Evolutionary conservation across 2,329 filamentous ascomycete species (phyloP).

Genomic region (Phyllachora maydis): DNA sequence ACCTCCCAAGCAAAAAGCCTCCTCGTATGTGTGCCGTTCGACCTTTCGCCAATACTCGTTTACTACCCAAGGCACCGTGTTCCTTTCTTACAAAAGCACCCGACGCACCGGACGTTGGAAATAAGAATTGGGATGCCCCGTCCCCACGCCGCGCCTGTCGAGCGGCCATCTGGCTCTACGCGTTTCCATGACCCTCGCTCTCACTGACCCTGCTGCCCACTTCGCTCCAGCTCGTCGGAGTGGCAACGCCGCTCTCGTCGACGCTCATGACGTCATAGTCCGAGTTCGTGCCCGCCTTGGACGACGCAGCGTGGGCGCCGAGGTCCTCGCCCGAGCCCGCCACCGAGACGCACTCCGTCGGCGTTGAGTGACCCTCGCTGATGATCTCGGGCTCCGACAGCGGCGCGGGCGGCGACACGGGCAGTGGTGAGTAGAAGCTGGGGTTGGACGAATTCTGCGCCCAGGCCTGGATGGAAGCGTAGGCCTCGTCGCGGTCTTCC

Average conservation of each 20-base stretch:
- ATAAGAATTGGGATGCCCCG: too few species aligned
- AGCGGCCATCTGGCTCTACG: constrained; percentile 10
- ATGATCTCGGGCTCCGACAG: constrained; percentile 29
- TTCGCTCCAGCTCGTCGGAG: constrained; percentile 43
- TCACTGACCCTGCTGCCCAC: constrained; percentile 42
- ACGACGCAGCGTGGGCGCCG: constrained; percentile 18
- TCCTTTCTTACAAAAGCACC: too few species aligned
- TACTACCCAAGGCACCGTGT: too few species aligned
- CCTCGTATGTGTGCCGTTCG: too few species aligned
- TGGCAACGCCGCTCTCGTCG: constrained; percentile 32
- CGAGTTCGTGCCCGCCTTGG: constrained; percentile 14
- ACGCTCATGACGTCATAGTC: constrained; percentile 37
- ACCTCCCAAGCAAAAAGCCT: too few species aligned
- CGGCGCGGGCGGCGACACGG: constrained; percentile 25
- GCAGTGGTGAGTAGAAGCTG: constrained; percentile 40
- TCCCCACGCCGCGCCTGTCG: too few species aligned
- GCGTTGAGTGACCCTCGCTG: constrained; percentile 33
- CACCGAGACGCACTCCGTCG: too few species aligned
- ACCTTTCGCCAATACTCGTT: too few species aligned
- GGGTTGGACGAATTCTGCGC: constrained; percentile 25
- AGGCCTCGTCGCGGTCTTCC: constrained; percentile 23
- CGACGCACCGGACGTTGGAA: too few species aligned
- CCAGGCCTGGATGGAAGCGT: constrained; percentile 44
- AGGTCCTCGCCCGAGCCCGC: constrained; percentile 26
- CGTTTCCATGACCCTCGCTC: constrained; percentile 22